Conservation (phyloP, 2,329 filamentous ascomycete genomes). For the Aspergillus texensis region DNA sequence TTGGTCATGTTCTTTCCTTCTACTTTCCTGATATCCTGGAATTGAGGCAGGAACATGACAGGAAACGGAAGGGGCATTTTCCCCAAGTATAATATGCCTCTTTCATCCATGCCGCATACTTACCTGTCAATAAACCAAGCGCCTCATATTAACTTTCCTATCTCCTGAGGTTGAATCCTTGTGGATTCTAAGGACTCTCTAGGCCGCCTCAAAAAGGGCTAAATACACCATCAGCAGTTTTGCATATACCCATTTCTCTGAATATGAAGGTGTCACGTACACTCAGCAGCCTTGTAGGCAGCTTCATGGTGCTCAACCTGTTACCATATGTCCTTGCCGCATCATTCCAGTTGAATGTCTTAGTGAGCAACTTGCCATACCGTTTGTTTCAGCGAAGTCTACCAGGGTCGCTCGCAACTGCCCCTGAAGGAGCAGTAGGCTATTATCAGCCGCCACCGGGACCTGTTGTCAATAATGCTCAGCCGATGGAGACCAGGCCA, state of each 20-base stretch:
- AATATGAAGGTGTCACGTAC: conserved; percentile 15
- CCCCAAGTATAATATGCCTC: not conserved
- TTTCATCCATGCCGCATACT: not conserved
- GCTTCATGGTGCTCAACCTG: conserved; percentile 11
- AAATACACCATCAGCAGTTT: not conserved
- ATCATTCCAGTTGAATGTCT: conserved; percentile 13
- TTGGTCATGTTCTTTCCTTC: not conserved
- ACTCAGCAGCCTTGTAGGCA: conserved; percentile 9
- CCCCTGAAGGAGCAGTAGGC: conserved; percentile 24
- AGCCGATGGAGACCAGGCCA: not conserved
- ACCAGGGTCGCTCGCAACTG: conserved; percentile 23
- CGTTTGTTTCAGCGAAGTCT: conserved; percentile 18
- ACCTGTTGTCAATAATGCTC: conserved; percentile 11
- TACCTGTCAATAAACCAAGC: not conserved
- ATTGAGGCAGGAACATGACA: not conserved
- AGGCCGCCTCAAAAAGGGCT: not conserved
- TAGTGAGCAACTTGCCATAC: conserved; percentile 7
- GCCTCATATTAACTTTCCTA: not conserved
- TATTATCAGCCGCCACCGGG: conserved; percentile 24
- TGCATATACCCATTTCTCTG: not conserved
- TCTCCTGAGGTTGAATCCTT: not conserved
- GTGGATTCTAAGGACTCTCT: not conserved
- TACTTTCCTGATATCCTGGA: not conserved
- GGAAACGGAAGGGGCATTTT: not conserved
- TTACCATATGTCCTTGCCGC: conserved; percentile 13